Conservation (phyloP, 495 filamentous ascomycete genomes). For the Cercophora sp. region DNA sequence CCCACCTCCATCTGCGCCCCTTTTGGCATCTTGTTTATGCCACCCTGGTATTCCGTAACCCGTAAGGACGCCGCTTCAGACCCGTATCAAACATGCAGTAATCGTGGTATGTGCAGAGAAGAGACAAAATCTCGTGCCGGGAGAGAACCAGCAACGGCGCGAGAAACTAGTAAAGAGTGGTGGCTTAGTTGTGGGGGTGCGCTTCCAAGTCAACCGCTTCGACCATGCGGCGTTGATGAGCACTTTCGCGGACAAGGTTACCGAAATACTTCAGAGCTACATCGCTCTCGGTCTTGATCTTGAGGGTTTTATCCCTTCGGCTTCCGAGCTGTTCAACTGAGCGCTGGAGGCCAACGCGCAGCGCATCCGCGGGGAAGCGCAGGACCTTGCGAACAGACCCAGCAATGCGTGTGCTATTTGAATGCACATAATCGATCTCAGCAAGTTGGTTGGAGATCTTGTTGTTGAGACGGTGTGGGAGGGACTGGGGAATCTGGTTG, state of each 20-base stretch:
- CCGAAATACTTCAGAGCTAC: conserved; percentile 80
- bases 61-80: background rate
- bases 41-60: background rate
- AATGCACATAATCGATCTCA: conserved; percentile 85
- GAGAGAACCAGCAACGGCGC: no score
- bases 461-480: conserved; percentile 77
- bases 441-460: conserved; percentile 78
- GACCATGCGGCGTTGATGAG: conserved; percentile 66
- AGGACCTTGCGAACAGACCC: conserved; percentile 81
- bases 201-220: conserved; percentile 79
- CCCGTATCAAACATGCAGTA: no score
- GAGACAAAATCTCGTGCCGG: background rate
- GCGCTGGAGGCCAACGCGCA: conserved; percentile 73
- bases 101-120: background rate
- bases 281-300: conserved; percentile 68
- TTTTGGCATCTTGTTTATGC: background rate
- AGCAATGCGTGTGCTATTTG: conserved; percentile 78
- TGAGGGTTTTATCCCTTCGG: conserved; percentile 73
- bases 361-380: conserved; percentile 74
- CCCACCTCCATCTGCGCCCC: background rate
- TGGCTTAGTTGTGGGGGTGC: no score
- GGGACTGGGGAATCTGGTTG: conserved; percentile 77
- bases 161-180: no score
- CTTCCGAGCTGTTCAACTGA: conserved; percentile 75
- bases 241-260: conserved; percentile 75